Conservation (phyloP, 441 rosid species). For the Omphalea diandra region DNA sequence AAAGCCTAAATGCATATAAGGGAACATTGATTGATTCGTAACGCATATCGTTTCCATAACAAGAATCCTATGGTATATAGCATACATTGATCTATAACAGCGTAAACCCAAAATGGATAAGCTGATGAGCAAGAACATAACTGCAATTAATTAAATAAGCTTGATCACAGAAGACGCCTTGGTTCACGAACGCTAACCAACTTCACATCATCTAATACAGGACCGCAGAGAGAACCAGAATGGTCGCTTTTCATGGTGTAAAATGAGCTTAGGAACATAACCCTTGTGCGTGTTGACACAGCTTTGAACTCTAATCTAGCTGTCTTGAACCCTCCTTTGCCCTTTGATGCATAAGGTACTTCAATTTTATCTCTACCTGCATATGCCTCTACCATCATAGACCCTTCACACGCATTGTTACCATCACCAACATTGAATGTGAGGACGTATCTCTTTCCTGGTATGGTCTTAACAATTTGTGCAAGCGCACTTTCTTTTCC, state of each 20-base stretch:
- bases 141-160: slow-evolving; percentile 10
- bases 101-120: background rate
- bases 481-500: slow-evolving; percentile 83
- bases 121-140: no score
- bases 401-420: slow-evolving; percentile 54
- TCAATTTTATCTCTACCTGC: slow-evolving; percentile 43
- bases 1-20: background rate
- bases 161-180: slow-evolving; percentile 25
- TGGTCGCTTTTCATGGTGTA: slow-evolving; percentile 65
- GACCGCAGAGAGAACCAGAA: slow-evolving; percentile 78
- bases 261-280: slow-evolving; percentile 65
- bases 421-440: slow-evolving; percentile 65
- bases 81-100: background rate
- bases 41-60: background rate
- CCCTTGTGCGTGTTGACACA: slow-evolving; percentile 41
- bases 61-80: slow-evolving; percentile 1
- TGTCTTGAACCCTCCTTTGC: slow-evolving; percentile 62
- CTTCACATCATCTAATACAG: slow-evolving; percentile 66
- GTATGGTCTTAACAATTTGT: slow-evolving; percentile 47
- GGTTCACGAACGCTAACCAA: slow-evolving; percentile 40
- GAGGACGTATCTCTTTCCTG: slow-evolving; percentile 48
- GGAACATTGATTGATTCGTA: background rate
- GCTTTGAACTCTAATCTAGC: slow-evolving; percentile 56
- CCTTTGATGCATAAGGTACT: slow-evolving; percentile 53
- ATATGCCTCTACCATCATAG: slow-evolving; percentile 61